Base-by-base conservation (phyloP, 164 flowering plant genomes). In the Aristolochia contorta region DNA sequence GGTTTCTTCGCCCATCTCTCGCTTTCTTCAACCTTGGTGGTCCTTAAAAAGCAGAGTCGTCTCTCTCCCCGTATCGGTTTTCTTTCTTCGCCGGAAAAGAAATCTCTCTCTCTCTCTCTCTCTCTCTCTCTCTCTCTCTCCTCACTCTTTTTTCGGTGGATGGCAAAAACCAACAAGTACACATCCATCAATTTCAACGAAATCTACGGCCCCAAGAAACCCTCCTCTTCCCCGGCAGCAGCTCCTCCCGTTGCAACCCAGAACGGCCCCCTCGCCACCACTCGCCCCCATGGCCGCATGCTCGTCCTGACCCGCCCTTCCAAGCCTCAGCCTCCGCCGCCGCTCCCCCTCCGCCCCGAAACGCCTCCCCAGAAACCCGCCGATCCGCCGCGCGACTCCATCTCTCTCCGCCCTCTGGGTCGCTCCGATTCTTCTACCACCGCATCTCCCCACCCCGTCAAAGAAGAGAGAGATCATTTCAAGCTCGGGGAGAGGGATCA, bases 101-200 rank as follows among this genome's bases (percentile, higher is more conserved):
- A 10, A 27, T 27, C 30, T 27, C 30, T 27, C 30, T 10, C 43
- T 37, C 43, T 37, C 12, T 37, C 43, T 37, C 12, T 37, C 43
- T 37, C 43, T 10, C 12, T 37, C 43, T 8, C 43, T 37, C 12
- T 8, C 53, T 27, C 25, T 55, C 47, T 30, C 46, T 32, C n/a
- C 43, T 37, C 30, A 2, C 30, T 27, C 43, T 30, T 2, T 18
- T 3, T 41, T 33, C 67, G 71, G 83, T 81, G 79, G 86, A 82
- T 83, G 87, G 87, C 91, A 71, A 87, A 79, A 71, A 72, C 71
- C 71, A 83, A 84, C 74, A 84, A 80, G 51, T 87, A 83, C 70
- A 45, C 89, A 51, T 77, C 95, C 55, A 67, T 84, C 59, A 87
- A 84, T 68, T 85, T 84, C 82, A 87, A 84, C 77, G 85, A 85